Percentiles rank a stretch among this genome's conserved stretches.
Conservation (phyloP, 202 grass and related monocot species). For the Tripidium arundinaceum region DNA sequence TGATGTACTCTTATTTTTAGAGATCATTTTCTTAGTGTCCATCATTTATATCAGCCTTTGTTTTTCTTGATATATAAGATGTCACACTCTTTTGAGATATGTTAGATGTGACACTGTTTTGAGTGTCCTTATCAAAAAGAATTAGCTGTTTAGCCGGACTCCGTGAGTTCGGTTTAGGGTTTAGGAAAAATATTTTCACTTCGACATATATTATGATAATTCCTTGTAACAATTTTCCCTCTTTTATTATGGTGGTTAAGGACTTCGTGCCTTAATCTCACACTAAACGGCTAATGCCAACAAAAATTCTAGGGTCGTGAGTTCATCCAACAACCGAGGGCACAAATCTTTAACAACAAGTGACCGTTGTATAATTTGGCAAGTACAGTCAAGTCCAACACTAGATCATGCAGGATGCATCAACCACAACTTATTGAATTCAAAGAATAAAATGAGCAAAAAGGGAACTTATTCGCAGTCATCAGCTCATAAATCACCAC, state of each 20-base stretch:
- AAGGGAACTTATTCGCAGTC: slow-evolving; percentile 20
- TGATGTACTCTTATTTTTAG: no score
- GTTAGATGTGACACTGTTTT: no score
- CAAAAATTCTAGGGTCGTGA: neutral
- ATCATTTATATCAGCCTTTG: no score
- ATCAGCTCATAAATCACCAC: neutral
- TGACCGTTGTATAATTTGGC: neutral
- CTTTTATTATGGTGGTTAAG: neutral
- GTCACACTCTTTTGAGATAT: no score
- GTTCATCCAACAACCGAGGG: neutral
- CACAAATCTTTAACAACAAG: neutral
- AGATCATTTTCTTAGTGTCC: no score
- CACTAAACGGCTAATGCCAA: neutral
- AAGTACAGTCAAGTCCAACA: neutral
- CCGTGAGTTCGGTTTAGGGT: no score
- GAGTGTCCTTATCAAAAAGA: no score
- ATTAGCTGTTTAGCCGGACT: no score
- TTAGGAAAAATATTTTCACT: no score
- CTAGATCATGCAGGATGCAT: neutral
- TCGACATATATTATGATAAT: neutral
- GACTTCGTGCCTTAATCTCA: neutral
- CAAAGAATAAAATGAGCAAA: neutral
- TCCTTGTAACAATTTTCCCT: no score
- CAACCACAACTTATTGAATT: neutral
- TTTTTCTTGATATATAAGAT: no score